A percentile compares a stretch with the other conserved stretches of the same genome.
phyloP scores from a whole-genome alignment of 306 rosid species.

The Cercis canadensis region DNA sequence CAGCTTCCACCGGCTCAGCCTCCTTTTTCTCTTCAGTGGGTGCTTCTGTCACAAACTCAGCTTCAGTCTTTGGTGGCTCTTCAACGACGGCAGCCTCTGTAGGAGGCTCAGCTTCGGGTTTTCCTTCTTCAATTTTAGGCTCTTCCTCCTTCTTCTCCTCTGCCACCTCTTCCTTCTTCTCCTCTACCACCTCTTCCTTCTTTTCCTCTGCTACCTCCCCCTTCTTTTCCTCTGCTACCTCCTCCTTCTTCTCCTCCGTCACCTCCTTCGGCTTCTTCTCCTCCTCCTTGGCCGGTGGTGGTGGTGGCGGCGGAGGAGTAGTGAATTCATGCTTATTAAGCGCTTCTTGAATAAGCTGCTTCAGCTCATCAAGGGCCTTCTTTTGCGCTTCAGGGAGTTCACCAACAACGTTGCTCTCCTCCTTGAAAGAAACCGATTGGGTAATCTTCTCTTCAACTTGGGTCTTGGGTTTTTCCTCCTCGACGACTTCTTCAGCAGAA shows the following conservation, averaged over 20 bases:
- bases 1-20: conserved; percentile 14
- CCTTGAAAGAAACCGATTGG: conserved; percentile 92
- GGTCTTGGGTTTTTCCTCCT: conserved; percentile 38
- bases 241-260: conserved; percentile 20
- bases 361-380: conserved; percentile 84
- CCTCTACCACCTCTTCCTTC: too few species aligned
- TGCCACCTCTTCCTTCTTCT: conserved; percentile 7
- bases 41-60: conserved; percentile 9
- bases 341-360: conserved; percentile 70
- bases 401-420: conserved; percentile 74
- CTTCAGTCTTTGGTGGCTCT: conserved; percentile 35
- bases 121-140: conserved; percentile 21
- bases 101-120: conserved; percentile 17
- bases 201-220: neutral
- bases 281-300: conserved; percentile 45
- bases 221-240: neutral
- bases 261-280: conserved; percentile 38
- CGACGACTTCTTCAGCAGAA: conserved; percentile 28
- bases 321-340: conserved; percentile 75
- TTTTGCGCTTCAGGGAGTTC: conserved; percentile 85
- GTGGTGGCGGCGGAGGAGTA: conserved; percentile 50
- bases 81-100: neutral
- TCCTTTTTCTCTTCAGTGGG: conserved; percentile 36
- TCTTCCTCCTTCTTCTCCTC: conserved; percentile 31
- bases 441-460: conserved; percentile 46